Evolutionary conservation across 805 yeast species (phyloP).

Genomic region (Cyberlindnera euphorbiae): DNA sequence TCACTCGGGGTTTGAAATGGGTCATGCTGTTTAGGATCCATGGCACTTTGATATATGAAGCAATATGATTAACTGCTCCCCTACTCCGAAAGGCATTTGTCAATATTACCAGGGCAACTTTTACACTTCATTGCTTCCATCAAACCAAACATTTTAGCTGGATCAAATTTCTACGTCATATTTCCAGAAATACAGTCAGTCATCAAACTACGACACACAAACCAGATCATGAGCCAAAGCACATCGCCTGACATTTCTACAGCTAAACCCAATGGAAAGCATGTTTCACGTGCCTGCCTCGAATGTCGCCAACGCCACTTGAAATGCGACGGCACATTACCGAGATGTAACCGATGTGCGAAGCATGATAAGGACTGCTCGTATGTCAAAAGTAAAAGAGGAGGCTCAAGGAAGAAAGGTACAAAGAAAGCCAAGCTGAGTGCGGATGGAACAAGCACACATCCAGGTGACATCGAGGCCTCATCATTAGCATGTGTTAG

Average conservation of each 20-base stretch:
- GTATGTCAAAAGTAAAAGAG: constrained; percentile 48
- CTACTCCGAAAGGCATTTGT: too few relatives aligned
- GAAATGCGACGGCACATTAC: constrained; percentile 46
- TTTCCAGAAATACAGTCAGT: too few relatives aligned
- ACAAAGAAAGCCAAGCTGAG: constrained; percentile 32
- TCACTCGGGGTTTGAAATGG: not conserved
- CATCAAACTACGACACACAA: too few relatives aligned
- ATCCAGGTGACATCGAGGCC: constrained; percentile 3
- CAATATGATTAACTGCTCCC: too few relatives aligned
- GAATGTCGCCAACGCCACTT: constrained; percentile 48
- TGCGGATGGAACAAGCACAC: too few relatives aligned
- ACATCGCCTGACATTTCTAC: too few relatives aligned
- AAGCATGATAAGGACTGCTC: constrained; percentile 33
- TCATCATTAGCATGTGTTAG: constrained; percentile 19
- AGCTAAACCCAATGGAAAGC: constrained; percentile 27
- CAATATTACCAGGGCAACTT: too few relatives aligned
- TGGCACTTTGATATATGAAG: too few relatives aligned
- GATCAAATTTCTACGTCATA: too few relatives aligned
- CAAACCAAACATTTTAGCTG: too few relatives aligned
- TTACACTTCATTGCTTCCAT: too few relatives aligned
- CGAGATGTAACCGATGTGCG: constrained; percentile 40
- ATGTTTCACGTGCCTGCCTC: constrained; percentile 45
- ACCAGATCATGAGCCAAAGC: too few relatives aligned
- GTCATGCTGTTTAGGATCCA: not conserved
- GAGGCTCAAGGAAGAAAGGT: constrained; percentile 50